phyloP scores from a whole-genome alignment of 2,329 filamentous ascomycete species.

The Diaporthe sp. region DNA sequence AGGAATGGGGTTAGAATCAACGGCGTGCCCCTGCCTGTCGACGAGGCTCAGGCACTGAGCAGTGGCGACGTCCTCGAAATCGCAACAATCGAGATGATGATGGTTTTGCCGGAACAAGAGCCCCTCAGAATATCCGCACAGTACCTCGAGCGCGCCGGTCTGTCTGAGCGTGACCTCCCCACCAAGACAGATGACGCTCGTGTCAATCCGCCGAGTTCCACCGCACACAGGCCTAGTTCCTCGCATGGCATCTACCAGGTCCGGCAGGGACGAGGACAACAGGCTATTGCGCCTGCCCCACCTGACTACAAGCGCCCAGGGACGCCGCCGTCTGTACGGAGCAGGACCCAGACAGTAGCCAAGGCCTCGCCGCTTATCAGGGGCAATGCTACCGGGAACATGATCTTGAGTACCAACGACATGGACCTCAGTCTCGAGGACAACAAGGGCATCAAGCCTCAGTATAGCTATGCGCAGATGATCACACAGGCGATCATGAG shows the following conservation, averaged over 20 bases:
- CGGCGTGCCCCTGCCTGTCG: conserved; percentile 76
- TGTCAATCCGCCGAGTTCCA: conserved; percentile 26
- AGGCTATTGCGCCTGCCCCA: conserved; percentile 70
- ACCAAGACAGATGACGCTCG: conserved; percentile 34
- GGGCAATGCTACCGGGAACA: conserved; percentile 50
- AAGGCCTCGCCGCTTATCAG: conserved; percentile 55
- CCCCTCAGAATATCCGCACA: conserved; percentile 76
- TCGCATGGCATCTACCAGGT: conserved; percentile 42
- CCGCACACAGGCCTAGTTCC: conserved; percentile 45
- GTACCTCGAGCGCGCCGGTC: conserved; percentile 77
- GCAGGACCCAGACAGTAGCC: conserved; percentile 47
- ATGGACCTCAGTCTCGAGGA: conserved; percentile 86
- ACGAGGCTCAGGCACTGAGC: conserved; percentile 74
- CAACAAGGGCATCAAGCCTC: conserved; percentile 92
- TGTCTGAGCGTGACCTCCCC: conserved; percentile 51
- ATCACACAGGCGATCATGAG: conserved; percentile 96
- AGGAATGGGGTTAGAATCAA: conserved; percentile 93
- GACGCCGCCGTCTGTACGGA: conserved; percentile 66
- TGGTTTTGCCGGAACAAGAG: conserved; percentile 84
- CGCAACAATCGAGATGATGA: conserved; percentile 97
- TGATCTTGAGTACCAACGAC: conserved; percentile 64
- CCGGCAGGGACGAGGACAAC: conserved; percentile 50
- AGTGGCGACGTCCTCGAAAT: conserved; percentile 95
- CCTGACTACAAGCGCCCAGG: conserved; percentile 71
- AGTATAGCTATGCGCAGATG: conserved; percentile 95